Conservation (phyloP, 805 yeast species). For the Candida sithepensis region DNA sequence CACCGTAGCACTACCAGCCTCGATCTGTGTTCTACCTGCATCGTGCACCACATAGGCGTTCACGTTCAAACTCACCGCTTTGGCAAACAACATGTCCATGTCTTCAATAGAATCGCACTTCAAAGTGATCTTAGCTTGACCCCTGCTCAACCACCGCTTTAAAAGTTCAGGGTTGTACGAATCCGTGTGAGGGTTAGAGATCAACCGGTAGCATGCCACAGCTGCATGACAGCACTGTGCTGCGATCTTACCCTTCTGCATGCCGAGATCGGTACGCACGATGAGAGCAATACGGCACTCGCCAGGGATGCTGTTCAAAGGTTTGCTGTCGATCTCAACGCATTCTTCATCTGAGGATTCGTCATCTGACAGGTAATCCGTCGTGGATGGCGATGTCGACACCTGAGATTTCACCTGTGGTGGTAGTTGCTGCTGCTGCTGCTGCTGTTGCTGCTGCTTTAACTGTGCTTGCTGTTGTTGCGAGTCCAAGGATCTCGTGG, state of each 20-base stretch:
- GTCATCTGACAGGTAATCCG: conserved; percentile 23
- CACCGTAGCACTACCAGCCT: conserved; percentile 95
- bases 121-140: conserved; percentile 92
- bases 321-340: conserved; percentile 54
- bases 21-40: conserved; percentile 96
- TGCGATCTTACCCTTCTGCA: conserved; percentile 94
- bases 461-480: conserved; percentile 8
- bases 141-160: conserved; percentile 72
- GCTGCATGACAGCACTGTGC: conserved; percentile 99
- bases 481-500: conserved; percentile 4
- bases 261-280: conserved; percentile 82
- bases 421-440: not conserved
- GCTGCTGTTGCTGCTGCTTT: not conserved
- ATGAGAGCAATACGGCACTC: conserved; percentile 84
- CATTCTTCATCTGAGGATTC: conserved; percentile 32
- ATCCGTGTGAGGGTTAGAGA: conserved; percentile 47
- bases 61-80: conserved; percentile 74
- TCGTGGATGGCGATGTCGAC: conserved; percentile 17
- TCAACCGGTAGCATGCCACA: conserved; percentile 74
- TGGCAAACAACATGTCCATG: conserved; percentile 73
- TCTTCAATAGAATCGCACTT: conserved; percentile 67
- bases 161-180: conserved; percentile 62
- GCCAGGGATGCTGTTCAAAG: conserved; percentile 66
- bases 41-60: conserved; percentile 83
- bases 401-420: not conserved